These are phyloP conservation scores for Insectozyma bohioensis DNA, from an alignment of 1,139 yeast genomes.

Conservation along the genomic window DNA sequence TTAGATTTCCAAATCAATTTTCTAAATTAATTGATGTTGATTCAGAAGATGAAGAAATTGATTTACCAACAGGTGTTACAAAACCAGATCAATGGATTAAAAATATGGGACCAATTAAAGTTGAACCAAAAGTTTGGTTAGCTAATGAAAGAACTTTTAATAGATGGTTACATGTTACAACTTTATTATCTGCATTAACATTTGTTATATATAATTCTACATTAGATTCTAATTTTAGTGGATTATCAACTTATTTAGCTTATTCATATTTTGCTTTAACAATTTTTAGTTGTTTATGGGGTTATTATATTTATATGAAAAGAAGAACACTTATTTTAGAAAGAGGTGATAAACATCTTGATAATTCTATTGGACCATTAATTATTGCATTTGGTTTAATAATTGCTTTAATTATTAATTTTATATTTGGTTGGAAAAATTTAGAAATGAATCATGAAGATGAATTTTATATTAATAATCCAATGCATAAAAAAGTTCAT, in stretches of 20 bases:
- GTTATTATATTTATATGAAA: conserved; percentile 70
- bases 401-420: conserved; percentile 68
- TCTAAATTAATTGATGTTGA: conserved; percentile 60
- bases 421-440: conserved; percentile 61
- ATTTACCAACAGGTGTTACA: conserved; percentile 83
- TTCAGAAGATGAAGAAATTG: conserved; percentile 83
- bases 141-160: conserved; percentile 97
- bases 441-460: conserved; percentile 17
- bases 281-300: conserved; percentile 84
- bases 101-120: conserved; percentile 87
- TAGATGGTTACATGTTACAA: conserved; percentile 93
- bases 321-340: conserved; percentile 74
- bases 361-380: conserved; percentile 86
- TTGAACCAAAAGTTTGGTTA: conserved; percentile 97
- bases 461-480: conserved; percentile 33
- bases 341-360: conserved; percentile 85
- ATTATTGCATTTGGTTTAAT: conserved; percentile 71
- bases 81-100: conserved; percentile 79
- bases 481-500: conserved; percentile 36
- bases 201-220: conserved; percentile 84
- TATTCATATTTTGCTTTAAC: conserved; percentile 80
- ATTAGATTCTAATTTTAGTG: conserved; percentile 55
- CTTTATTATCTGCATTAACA: conserved; percentile 81
- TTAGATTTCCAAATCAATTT: conserved; percentile 30
- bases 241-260: conserved; percentile 64